These are phyloP conservation scores for Arxiozyma heterogenica DNA, from an alignment of 1,139 yeast species.

Conservation along the genomic window DNA sequence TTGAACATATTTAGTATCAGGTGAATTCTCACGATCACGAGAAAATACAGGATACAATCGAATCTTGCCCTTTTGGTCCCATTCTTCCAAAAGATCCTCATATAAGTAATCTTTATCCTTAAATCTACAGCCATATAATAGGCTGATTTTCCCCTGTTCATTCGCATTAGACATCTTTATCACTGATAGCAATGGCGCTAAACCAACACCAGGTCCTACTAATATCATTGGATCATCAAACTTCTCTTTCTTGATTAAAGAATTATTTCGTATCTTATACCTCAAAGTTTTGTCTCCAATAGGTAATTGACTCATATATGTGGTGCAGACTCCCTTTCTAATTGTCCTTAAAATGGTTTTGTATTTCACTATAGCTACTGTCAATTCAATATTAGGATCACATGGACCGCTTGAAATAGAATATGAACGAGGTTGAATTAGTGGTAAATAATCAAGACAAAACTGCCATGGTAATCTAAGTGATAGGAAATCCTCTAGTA, in stretches of 20 bases:
- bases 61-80: slow-evolving; percentile 33
- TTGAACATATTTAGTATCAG: slow-evolving; percentile 57
- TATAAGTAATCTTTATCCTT: slow-evolving; percentile 62
- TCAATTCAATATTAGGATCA: slow-evolving; percentile 35
- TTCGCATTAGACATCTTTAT: slow-evolving; percentile 31
- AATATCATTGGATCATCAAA: slow-evolving; percentile 49
- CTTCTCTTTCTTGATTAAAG: slow-evolving; percentile 26
- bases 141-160: slow-evolving; percentile 28
- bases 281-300: slow-evolving; percentile 41
- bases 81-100: slow-evolving; percentile 42
- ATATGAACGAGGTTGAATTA: slow-evolving; percentile 69
- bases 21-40: slow-evolving; percentile 38
- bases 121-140: slow-evolving; percentile 74
- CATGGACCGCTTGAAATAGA: slow-evolving; percentile 65
- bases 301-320: slow-evolving; percentile 51
- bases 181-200: slow-evolving; percentile 77
- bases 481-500: slow-evolving; percentile 68
- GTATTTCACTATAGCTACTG: slow-evolving; percentile 80
- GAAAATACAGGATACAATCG: slow-evolving; percentile 52
- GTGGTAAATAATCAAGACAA: slow-evolving; percentile 67
- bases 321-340: slow-evolving; percentile 77
- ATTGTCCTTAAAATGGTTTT: slow-evolving; percentile 68
- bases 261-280: slow-evolving; percentile 47
- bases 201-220: slow-evolving; percentile 87
- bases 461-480: slow-evolving; percentile 66